Base-by-base conservation (phyloP, 495 filamentous ascomycete species). In the Thermothielavioides terrestris region DNA sequence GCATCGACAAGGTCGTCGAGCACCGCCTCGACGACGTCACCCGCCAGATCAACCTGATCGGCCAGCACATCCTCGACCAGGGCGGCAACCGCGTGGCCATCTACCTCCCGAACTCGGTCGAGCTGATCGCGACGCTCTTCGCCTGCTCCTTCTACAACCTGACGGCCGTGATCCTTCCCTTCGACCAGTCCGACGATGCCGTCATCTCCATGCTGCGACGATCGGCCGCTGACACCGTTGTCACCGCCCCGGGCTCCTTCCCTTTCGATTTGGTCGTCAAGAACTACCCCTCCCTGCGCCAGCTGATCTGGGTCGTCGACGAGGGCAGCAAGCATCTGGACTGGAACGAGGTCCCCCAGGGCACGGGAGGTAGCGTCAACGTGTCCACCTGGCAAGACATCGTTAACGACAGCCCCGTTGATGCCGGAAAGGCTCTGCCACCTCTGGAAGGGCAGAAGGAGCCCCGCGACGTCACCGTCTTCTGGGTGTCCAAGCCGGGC, bases 241-340 rank as follows among this genome's bases (percentile, higher is more conserved):
- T 99, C 48, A 88, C 88, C 2, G 81, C 82, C 14, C 91, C 91
- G 6, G 92, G 92, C n/a, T 80, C 86, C 14, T 75, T 97, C 46
- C 88, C 94, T 25, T 77, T 97, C 22, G 80, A 86, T 47, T 68
- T 78, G 26, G 75, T 94, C 15, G 75, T 79, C 12, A 79, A 81
- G 56, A 74, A 69, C 48, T 86, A 85, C 61, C 70, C 79, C 10
- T 75, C 79, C 40, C 71, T 97, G 8, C 82, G 84, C 47, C 80
- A 89, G 46, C 77, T 95, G 12, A 76, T 96, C 49, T 97, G 89
- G 88, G 90, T 96, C 3, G 94, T 92, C 6, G 92, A 96, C 57
- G 75, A 85, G 58, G 88, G 87, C 27, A 96, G 86, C 68, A 78
- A 81, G 53, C 92, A 99, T 61, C 87, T 97, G 77, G 91, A 94